Conservation (phyloP, 2,329 filamentous ascomycete genomes). For the Monosporascus sp. region DNA sequence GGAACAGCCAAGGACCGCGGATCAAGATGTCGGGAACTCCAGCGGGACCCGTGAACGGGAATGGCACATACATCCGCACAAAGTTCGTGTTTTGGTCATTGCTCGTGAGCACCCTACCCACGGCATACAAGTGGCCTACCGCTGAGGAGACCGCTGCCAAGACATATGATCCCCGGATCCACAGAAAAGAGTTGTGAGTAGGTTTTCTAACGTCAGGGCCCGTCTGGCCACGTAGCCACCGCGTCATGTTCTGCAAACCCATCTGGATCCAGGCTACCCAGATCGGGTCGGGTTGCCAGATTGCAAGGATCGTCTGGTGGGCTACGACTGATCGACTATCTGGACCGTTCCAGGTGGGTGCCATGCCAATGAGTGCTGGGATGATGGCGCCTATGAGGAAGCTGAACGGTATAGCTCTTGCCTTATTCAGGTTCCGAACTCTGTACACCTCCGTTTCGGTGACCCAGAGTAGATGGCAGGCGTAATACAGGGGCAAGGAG, state of each 20-base stretch:
- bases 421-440: conserved; percentile 11
- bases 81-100: conserved; percentile 8
- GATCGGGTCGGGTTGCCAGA: conserved; percentile 19
- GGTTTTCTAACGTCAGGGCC: not conserved
- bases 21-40: conserved; percentile 11
- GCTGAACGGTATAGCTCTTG: conserved; percentile 15
- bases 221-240: conserved; percentile 1
- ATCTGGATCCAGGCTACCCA: conserved; percentile 15
- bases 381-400: conserved; percentile 19
- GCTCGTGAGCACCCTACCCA: conserved; percentile 8
- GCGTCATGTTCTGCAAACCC: conserved; percentile 2
- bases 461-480: conserved; percentile 17
- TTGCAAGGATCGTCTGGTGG: conserved; percentile 19
- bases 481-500: conserved; percentile 20
- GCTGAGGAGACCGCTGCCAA: conserved; percentile 13
- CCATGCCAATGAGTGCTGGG: conserved; percentile 14
- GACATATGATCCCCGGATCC: conserved; percentile 15
- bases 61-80: conserved; percentile 16
- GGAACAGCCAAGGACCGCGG: conserved; percentile 19
- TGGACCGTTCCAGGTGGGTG: conserved; percentile 19
- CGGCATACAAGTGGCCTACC: conserved; percentile 14
- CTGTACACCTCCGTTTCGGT: conserved; percentile 5
- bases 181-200: conserved; percentile 6
- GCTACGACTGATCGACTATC: conserved; percentile 8
- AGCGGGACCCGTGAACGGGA: conserved; percentile 9